Base-by-base conservation (phyloP, 305 asterid species). In the Andrographis paniculata region DNA sequence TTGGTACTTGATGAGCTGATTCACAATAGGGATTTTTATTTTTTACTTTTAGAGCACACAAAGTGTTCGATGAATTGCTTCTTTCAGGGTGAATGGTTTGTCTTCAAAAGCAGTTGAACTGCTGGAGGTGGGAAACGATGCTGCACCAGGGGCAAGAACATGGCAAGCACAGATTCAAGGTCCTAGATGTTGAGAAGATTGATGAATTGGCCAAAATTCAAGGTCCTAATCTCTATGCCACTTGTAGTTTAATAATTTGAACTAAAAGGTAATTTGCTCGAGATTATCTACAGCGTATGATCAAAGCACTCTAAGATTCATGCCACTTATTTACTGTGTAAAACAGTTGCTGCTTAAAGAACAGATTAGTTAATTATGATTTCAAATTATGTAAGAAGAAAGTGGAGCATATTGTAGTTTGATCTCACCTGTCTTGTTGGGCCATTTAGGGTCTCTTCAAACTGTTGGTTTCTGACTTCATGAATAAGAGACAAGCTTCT, bases 61-160 rank as follows among this genome's bases (percentile, higher is more conserved):
- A 80, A 27, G 53, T 83, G 89, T 82, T 87, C 17, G 96, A 87
- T 64, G 82, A 87, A 68, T 55, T 87, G 84, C 85, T 87, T 55
- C 81, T 80, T 28, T 48, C 53, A 39, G 93, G 93, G 6, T 65
- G 42, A 61, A 14, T 43, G 70, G 72, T 3, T 53, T 62, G 58
- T 45, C 14, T 35, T 23, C 12, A 20, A 37, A 61, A 55, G 74
- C 73, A 11, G 47, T 39, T 12, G 67, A 67, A 56, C 41, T 77
- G 63, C 59, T 71, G 31, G 51, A 15, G 68, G 63, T 37, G 24
- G 23, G 20, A 16, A 60, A 54, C 55, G 63, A 37, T 41, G 31
- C 59, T 37, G 57, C 41, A 37, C 76, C 69, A 35, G 69, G 71
- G 20, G 21, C 40, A 44, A 7, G 39, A 38, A 41, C 69, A 41